A percentile compares a stretch with the other conserved stretches of the same genome.
Evolutionary conservation across 306 rosid species (phyloP).

Genomic region (Elaeagnus macrophylla): DNA sequence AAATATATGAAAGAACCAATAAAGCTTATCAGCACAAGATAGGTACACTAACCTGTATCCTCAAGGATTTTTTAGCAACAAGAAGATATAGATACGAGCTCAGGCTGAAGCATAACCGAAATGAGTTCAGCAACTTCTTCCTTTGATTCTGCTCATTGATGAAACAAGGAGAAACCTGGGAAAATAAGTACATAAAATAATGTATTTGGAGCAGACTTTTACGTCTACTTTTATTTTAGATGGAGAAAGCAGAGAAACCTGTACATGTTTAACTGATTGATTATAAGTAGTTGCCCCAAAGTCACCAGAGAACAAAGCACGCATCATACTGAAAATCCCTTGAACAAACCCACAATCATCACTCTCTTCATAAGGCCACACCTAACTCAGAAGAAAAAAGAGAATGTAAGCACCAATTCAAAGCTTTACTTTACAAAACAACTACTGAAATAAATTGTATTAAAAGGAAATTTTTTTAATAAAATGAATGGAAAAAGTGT

Average conservation of each 20-base stretch:
- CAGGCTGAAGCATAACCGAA: constrained; percentile 74
- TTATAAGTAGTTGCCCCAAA: constrained; percentile 38
- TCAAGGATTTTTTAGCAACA: constrained; percentile 71
- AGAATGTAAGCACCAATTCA: background rate
- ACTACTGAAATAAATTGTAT: background rate
- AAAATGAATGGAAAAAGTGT: too few relatives aligned
- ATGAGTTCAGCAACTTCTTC: constrained; percentile 58
- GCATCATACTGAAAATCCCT: constrained; percentile 82
- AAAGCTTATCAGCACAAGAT: constrained; percentile 14
- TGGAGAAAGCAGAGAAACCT: constrained; percentile 36
- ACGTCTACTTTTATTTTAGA: background rate
- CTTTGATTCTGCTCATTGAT: constrained; percentile 52
- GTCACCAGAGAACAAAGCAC: constrained; percentile 53
- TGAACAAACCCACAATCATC: constrained; percentile 84
- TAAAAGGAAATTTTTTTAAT: too few relatives aligned
- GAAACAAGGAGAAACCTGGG: constrained; percentile 2
- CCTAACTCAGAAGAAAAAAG: constrained; percentile 27
- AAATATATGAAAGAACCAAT: background rate
- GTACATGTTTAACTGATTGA: constrained; percentile 39
- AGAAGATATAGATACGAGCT: constrained; percentile 80
- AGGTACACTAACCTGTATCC: constrained; percentile 57
- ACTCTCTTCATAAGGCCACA: constrained; percentile 91
- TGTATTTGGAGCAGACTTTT: background rate
- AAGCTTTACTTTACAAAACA: background rate
- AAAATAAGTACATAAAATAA: constrained; percentile 4